Base-by-base conservation (phyloP, 2,329 filamentous ascomycete genomes). In the Volutella citrinella region DNA sequence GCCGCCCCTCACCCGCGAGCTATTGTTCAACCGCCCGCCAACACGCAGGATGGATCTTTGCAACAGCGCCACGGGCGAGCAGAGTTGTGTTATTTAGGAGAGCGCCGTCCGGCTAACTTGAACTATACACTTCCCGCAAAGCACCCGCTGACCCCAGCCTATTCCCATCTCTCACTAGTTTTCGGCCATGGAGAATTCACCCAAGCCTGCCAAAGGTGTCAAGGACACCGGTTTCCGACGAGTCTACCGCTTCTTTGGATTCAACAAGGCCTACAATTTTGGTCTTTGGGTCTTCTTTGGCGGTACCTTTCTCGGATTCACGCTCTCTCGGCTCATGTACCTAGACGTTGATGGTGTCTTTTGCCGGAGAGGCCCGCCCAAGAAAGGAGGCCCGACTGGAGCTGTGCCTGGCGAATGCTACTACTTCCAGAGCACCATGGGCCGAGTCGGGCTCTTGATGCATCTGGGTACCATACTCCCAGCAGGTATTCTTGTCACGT, bases 241-340 rank as follows among this genome's bases (percentile, higher is more conserved):
- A 14, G 11, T 72, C 12, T 72, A 71, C 51, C 57, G 62, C 19
- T 60, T 66, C 4, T 40, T 80, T n/a, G 76, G 76, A 24, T 81
- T 81, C 59, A 53, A 60, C 6, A 72, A 72, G 48, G 64, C 61
- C 20, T 78, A 78, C 60, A 79, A 78, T 55, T 76, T 80, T 40
- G 39, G 61, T 22, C 58, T 80, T 3, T 80, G 68, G 52, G 58
- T 69, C 42, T 58, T 75, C 27, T 69, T 72, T 29, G 56, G 50
- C 19, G 69, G 69, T 1, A 60, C 61, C 6, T 56, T 48, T 15
- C 23, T 42, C 3, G 46, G 45, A 9, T 48, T 48, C 3, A 23
- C 42, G 2, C 34, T 48, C 4, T 32, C 45, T 2, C 39, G 39
- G 3, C 36, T 48, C 26, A 43, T 44, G 32, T 44, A 31, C 23